These are phyloP conservation scores for Cyamopsis tetragonoloba DNA, from an alignment of 306 rosid genomes.

Conservation along the genomic window DNA sequence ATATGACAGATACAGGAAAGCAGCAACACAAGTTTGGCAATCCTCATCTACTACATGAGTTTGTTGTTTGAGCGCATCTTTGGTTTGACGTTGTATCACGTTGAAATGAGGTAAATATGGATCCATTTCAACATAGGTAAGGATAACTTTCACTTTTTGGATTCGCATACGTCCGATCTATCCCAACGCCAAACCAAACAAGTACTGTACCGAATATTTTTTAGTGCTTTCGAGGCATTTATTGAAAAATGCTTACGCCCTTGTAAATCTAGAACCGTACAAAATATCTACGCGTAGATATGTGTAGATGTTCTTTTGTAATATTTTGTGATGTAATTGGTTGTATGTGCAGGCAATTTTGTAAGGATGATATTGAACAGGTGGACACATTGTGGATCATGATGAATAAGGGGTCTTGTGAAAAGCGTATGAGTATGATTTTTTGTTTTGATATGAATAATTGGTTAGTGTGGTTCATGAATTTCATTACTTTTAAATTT, in stretches of 20 bases:
- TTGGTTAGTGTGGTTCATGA: not conserved
- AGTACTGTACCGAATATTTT: no score
- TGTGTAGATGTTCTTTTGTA: slow-evolving; percentile 40
- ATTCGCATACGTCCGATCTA: no score
- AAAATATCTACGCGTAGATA: slow-evolving; percentile 45
- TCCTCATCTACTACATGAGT: slow-evolving; percentile 69
- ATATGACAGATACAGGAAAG: slow-evolving; percentile 58
- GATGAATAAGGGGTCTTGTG: slow-evolving; percentile 49
- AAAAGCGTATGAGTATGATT: slow-evolving; percentile 25
- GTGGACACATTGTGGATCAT: slow-evolving; percentile 27
- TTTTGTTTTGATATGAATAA: no score
- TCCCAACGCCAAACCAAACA: no score
- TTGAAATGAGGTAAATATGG: no score
- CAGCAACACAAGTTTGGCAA: slow-evolving; percentile 70
- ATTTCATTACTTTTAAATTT: no score
- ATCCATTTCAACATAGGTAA: no score
- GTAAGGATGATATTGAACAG: slow-evolving; percentile 39
- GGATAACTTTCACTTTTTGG: no score
- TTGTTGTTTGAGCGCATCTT: slow-evolving; percentile 81
- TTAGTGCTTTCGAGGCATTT: no score
- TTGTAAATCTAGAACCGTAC: slow-evolving; percentile 32
- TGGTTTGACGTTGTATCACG: no score
- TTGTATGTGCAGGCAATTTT: slow-evolving; percentile 45
- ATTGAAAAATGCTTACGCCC: no score
- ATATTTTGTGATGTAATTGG: slow-evolving; percentile 43